Conservation (phyloP, 768 basidiomycete genomes). For the Daedaleopsis nitida region DNA sequence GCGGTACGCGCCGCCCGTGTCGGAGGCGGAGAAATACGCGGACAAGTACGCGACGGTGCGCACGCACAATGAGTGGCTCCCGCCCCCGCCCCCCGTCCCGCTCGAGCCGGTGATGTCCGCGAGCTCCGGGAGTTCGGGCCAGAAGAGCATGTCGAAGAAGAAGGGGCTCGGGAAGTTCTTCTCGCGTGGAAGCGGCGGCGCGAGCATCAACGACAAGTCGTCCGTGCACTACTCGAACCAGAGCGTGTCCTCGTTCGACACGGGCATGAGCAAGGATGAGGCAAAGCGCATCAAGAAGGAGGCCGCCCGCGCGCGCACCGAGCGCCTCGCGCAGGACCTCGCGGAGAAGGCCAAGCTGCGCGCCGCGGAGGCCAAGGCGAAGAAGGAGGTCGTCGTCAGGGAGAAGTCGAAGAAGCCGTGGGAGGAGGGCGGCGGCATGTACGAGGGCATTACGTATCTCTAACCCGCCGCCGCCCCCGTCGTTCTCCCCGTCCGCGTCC, state of each 20-base stretch:
- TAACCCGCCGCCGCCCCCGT: not conserved
- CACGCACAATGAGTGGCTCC: not conserved
- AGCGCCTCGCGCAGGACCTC: slow-evolving; percentile 48
- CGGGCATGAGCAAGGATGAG: slow-evolving; percentile 32
- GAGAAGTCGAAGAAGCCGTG: slow-evolving; percentile 12
- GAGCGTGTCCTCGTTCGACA: slow-evolving; percentile 15
- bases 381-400: slow-evolving; percentile 13
- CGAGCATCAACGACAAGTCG: slow-evolving; percentile 1
- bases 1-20: not conserved
- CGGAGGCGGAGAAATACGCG: not conserved
- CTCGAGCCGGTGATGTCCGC: slow-evolving; percentile 12
- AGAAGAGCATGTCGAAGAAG: not conserved
- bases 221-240: slow-evolving; percentile 14
- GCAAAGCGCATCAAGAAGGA: slow-evolving; percentile 47
- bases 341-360: slow-evolving; percentile 37
- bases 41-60: not conserved
- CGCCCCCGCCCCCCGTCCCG: slow-evolving; percentile 5
- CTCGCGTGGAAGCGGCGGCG: not conserved
- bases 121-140: not conserved
- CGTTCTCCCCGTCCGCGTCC: too few relatives aligned
- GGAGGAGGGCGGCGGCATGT: slow-evolving; percentile 20
- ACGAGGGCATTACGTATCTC: slow-evolving; percentile 20
- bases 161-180: slow-evolving; percentile 6
- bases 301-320: slow-evolving; percentile 39
- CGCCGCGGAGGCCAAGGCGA: slow-evolving; percentile 26